A percentile compares a stretch with the other conserved stretches of the same genome.
Evolutionary conservation across 768 basidiomycete species (phyloP).

Genomic region (Leccinum broughii): DNA sequence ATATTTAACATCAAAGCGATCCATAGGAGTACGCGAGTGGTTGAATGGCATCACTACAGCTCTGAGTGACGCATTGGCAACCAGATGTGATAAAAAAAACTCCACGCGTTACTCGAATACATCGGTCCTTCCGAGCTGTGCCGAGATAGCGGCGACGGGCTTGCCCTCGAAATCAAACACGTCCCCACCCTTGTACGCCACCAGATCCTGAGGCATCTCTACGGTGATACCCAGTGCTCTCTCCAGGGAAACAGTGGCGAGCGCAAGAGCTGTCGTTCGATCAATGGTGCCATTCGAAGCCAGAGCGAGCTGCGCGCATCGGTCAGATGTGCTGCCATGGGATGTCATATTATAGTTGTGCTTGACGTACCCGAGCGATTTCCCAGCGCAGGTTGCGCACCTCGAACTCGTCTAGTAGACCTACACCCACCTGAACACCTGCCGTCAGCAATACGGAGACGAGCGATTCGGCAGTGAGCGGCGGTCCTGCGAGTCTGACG

Average conservation of each 20-base stretch:
- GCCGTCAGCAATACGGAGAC: slow-evolving; percentile 54
- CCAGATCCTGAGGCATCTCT: slow-evolving; percentile 35
- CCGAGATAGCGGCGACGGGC: slow-evolving; percentile 39
- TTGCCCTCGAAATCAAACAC: slow-evolving; percentile 40
- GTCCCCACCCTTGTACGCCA: slow-evolving; percentile 41
- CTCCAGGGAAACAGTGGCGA: slow-evolving; percentile 45
- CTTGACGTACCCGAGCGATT: slow-evolving; percentile 37
- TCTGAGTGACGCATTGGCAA: neutral
- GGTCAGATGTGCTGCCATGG: neutral
- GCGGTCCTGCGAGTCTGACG: slow-evolving; percentile 67
- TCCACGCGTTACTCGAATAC: slow-evolving; percentile 15
- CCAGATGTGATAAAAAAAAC: neutral
- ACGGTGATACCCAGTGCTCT: slow-evolving; percentile 38
- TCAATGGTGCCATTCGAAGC: slow-evolving; percentile 41
- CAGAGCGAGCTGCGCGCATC: slow-evolving; percentile 35
- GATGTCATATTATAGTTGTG: neutral
- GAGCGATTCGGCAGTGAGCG: slow-evolving; percentile 56
- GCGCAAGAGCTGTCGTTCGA: slow-evolving; percentile 35
- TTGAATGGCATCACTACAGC: neutral
- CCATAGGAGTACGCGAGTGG: no score
- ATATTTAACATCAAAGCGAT: no score
- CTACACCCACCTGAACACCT: slow-evolving; percentile 65
- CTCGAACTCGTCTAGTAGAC: slow-evolving; percentile 37
- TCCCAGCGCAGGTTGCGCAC: slow-evolving; percentile 39
- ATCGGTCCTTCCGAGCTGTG: slow-evolving; percentile 21